Evolutionary conservation across 2,329 filamentous ascomycete genomes (phyloP), one percentile per base, ranked within the genome.

Genomic region (Fusarium sp.): DNA sequence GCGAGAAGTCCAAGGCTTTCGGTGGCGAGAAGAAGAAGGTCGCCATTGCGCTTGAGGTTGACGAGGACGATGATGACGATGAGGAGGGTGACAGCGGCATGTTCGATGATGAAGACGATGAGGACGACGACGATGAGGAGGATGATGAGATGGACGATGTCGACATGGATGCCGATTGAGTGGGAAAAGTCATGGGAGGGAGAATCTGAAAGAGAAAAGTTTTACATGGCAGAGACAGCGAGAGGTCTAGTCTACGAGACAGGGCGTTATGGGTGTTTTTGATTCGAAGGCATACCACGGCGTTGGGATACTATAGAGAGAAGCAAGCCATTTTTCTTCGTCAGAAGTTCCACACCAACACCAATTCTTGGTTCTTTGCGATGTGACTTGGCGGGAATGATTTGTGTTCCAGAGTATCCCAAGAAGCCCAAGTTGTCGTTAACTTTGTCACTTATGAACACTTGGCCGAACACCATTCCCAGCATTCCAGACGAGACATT

Each of bases 1-100:
- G 76, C 63, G 71, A 73, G 68, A 74, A 76, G 62, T 74, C 75
- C 66, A 79, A 78, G 68, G 78, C 77, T 6, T 83, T 83, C 71
- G 80, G 82, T 57, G 77, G 76, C 33, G 80, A 83, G 75, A 77
- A 80, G 76, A 75, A 76, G 71, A 74, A 76, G 63, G 72, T 81
- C 60, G 76, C 76, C 49, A 76, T 81, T 49, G 67, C 69, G 45
- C 45, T 73, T 14, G 74, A 77, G 60, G 70, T 74, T 45, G 78
- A 80, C 47, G 79, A 76, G 5, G 74, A 76, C 23, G 74, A 77
- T 18, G 74, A 77, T 11, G 74, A 77, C 15, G 79, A 76, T 17
- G 79, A 75, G 8, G 72, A 78, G 41, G 76, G 40, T 5, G 62
- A 67, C n/a, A 66, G 60, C 55, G 73, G 66, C 18, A 61, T 70